Base-by-base conservation (phyloP, 495 filamentous ascomycete genomes). In the Cudoniella acicularis region DNA sequence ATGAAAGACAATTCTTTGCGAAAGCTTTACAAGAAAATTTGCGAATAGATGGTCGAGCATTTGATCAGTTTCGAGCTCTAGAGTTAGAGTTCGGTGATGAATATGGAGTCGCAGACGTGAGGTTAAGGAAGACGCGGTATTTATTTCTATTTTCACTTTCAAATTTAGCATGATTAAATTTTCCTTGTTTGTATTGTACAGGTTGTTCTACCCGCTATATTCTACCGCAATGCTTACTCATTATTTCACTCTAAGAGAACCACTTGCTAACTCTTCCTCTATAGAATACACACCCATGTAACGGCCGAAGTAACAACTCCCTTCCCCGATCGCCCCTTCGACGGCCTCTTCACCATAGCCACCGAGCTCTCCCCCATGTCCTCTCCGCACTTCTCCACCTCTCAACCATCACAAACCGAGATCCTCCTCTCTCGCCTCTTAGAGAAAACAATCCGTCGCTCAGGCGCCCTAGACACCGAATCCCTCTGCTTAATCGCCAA, bases 301-400 rank as follows among this genome's bases (percentile, higher is more conserved):
- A 93, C 91, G n/a, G 85, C 89, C 55, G 88, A 93, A 75, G 86
- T 98, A 43, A 85, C 87, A 16, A 81, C 87, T 52, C 94, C 94
- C 41, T 90, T 84, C 68, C 75, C 87, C 46, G 93, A 97, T 70
- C 87, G 94, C 24, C 92, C 91, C 49, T 96, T 96, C 66, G 93
- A 97, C 68, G 94, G 94, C 67, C 80, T 94, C 68, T 97, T 98
- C 74, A 89, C 83, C 52, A 97, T 98, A 69, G 81, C 84, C 25
- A 86, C 92, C 57, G 94, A 98, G 71, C 82, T 98, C 61, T 87
- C 84, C 49, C 89, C 91, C n/a, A 92, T 98, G 87, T 86, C 89
- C 21, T 92, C 91, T 24, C 92, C 94, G 11, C 85, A 88, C 23
- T 95, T 95, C 79, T 92, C 96, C 71, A 82, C 87, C 63, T 89